A percentile compares a stretch with the other conserved stretches of the same genome.
Conservation (phyloP, 148 eudicot genomes). For the Beta vulgaris region DNA sequence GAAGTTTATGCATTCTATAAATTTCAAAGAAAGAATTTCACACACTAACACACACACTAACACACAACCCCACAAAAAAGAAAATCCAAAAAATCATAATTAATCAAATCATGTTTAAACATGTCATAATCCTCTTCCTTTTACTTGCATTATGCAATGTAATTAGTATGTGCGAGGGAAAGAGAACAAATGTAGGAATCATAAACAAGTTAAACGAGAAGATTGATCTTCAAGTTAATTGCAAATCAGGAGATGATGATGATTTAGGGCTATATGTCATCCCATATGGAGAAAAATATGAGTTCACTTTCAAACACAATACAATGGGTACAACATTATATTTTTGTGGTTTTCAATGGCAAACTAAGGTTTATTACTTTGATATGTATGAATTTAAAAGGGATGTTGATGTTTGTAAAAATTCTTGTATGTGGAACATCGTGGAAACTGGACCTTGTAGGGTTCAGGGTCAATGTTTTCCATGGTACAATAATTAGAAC, state of each 20-base stretch:
- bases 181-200: neutral
- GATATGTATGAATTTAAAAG: neutral
- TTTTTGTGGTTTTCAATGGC: conserved; percentile 18
- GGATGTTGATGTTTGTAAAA: neutral
- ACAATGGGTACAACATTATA: neutral
- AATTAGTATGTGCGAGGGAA: neutral
- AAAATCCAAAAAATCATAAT: neutral
- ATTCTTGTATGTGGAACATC: neutral
- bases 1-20: neutral
- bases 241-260: conserved; percentile 19
- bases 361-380: neutral
- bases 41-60: too few relatives aligned
- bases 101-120: neutral
- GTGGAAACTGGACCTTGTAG: conserved; percentile 4
- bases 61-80: too few relatives aligned
- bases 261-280: conserved; percentile 7
- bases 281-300: neutral
- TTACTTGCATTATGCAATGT: neutral
- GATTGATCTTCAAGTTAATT: conserved; percentile 7
- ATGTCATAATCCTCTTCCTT: neutral
- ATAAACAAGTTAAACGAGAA: neutral
- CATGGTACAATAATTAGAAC: too few relatives aligned
- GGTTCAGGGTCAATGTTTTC: neutral
- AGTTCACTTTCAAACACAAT: neutral
- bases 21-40: too few relatives aligned